Conservation (phyloP, 768 basidiomycete genomes). For the Mycena indigotica region DNA sequence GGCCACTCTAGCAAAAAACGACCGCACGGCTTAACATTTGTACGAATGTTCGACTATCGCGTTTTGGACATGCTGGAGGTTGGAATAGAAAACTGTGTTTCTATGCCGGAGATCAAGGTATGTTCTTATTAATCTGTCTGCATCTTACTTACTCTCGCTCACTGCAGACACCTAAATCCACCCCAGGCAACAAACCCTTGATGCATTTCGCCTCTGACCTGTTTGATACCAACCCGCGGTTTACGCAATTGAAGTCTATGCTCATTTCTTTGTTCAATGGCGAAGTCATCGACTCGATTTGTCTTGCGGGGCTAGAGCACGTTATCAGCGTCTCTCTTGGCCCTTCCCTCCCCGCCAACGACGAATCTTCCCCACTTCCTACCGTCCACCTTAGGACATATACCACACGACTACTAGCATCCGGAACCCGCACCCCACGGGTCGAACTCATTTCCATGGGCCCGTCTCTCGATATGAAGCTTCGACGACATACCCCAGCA, state of each 20-base stretch:
- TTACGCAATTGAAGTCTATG: slow-evolving; percentile 88
- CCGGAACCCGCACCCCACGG: slow-evolving; percentile 79
- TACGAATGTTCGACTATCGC: slow-evolving; percentile 81
- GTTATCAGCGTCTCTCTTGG: slow-evolving; percentile 80
- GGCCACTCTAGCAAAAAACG: slow-evolving; percentile 95
- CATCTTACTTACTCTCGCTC: neutral
- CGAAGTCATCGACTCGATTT: slow-evolving; percentile 80
- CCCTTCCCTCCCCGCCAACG: slow-evolving; percentile 56
- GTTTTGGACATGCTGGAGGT: slow-evolving; percentile 96
- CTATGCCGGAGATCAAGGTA: slow-evolving; percentile 87
- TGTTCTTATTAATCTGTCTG: slow-evolving; percentile 24
- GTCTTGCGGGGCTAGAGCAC: slow-evolving; percentile 81
- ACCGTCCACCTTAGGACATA: slow-evolving; percentile 89
- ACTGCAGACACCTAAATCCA: slow-evolving; percentile 81
- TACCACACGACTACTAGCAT: slow-evolving; percentile 69
- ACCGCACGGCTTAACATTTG: slow-evolving; percentile 83
- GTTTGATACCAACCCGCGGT: slow-evolving; percentile 93
- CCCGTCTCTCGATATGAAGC: slow-evolving; percentile 79
- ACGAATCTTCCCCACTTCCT: slow-evolving; percentile 58
- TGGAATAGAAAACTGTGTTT: slow-evolving; percentile 78
- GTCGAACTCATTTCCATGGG: slow-evolving; percentile 89
- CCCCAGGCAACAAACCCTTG: slow-evolving; percentile 86
- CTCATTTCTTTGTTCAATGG: slow-evolving; percentile 91
- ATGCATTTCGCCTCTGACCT: slow-evolving; percentile 96
- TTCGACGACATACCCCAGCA: slow-evolving; percentile 74